Conservation (phyloP, 225 moss, liverwort and hornwort species). For the Pseudoscleropodium purum region DNA sequence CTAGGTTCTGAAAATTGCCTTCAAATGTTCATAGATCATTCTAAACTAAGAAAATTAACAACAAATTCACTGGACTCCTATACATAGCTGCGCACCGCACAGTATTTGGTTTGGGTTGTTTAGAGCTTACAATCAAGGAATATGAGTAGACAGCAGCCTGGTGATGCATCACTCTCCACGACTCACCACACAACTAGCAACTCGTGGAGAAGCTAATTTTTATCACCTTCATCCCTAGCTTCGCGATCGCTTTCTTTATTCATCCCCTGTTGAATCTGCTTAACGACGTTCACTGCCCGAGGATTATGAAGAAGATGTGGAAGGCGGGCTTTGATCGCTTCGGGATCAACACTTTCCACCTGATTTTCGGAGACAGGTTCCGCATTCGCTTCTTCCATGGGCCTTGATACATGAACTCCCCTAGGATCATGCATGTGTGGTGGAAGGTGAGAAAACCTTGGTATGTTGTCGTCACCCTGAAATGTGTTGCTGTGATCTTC, state of each 20-base stretch:
- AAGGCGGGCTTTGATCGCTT: slow-evolving; percentile 10
- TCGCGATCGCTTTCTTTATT: neutral
- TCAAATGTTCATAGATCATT: neutral
- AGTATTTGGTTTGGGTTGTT: neutral
- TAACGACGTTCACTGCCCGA: slow-evolving; percentile 21
- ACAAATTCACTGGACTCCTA: neutral
- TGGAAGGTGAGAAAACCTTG: slow-evolving; percentile 24
- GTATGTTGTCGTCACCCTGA: neutral
- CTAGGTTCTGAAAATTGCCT: neutral
- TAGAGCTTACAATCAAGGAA: neutral
- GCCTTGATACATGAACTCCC: slow-evolving; percentile 3
- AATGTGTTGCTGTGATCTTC: slow-evolving; percentile 2
- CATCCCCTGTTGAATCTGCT: slow-evolving; percentile 20
- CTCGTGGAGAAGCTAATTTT: neutral
- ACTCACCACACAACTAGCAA: neutral
- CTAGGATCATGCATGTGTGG: slow-evolving; percentile 17
- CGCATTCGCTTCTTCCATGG: neutral
- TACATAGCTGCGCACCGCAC: neutral
- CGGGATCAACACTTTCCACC: slow-evolving; percentile 1
- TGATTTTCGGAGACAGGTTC: slow-evolving; percentile 7
- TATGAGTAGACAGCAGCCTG: neutral
- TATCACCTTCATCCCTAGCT: slow-evolving; percentile 1
- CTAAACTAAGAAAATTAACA: neutral
- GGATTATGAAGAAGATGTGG: slow-evolving; percentile 41
- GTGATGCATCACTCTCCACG: neutral